phyloP scores from a whole-genome alignment of 495 filamentous ascomycete species.

The Delitschia confertaspora region DNA sequence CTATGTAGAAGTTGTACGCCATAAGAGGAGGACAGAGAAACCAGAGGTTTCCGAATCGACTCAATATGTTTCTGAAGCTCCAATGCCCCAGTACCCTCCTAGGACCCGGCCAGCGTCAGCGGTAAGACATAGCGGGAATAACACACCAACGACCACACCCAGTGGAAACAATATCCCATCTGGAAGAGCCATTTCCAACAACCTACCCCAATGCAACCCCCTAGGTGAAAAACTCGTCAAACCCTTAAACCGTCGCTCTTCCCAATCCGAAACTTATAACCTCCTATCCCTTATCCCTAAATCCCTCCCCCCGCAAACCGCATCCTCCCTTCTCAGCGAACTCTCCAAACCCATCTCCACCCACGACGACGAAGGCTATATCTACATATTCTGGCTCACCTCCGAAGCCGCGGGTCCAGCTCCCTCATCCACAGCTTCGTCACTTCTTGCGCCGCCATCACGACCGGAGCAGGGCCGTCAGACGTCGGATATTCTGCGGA shows the following conservation, averaged over 20 bases:
- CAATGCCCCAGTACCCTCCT: slow-evolving; percentile 7
- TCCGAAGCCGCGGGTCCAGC: slow-evolving; percentile 43
- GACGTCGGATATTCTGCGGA: slow-evolving; percentile 57
- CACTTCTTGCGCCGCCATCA: slow-evolving; percentile 43
- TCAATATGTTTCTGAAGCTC: slow-evolving; percentile 4
- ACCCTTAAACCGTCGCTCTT: slow-evolving; percentile 35
- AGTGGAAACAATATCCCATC: not conserved
- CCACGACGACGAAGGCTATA: slow-evolving; percentile 79
- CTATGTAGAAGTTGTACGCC: slow-evolving; percentile 36
- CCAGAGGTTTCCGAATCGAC: slow-evolving; percentile 3
- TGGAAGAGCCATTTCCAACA: slow-evolving; percentile 2
- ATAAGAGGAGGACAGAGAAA: slow-evolving; percentile 26
- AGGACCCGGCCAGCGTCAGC: not conserved
- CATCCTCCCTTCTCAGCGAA: slow-evolving; percentile 59
- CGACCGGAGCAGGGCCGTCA: slow-evolving; percentile 42
- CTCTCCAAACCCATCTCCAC: slow-evolving; percentile 72
- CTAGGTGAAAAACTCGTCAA: slow-evolving; percentile 17
- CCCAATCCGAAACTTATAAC: slow-evolving; percentile 38
- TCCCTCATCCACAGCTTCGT: slow-evolving; percentile 49
- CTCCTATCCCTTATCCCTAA: slow-evolving; percentile 61
- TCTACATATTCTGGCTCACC: slow-evolving; percentile 95
- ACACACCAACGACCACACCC: not conserved
- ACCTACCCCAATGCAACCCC: slow-evolving; percentile 16
- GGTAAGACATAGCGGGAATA: too few relatives aligned
- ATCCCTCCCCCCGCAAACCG: slow-evolving; percentile 51